Evolutionary conservation across 2,329 filamentous ascomycete species (phyloP), one percentile per base, ranked within the genome.

Genomic region (Xylariaceae sp.): DNA sequence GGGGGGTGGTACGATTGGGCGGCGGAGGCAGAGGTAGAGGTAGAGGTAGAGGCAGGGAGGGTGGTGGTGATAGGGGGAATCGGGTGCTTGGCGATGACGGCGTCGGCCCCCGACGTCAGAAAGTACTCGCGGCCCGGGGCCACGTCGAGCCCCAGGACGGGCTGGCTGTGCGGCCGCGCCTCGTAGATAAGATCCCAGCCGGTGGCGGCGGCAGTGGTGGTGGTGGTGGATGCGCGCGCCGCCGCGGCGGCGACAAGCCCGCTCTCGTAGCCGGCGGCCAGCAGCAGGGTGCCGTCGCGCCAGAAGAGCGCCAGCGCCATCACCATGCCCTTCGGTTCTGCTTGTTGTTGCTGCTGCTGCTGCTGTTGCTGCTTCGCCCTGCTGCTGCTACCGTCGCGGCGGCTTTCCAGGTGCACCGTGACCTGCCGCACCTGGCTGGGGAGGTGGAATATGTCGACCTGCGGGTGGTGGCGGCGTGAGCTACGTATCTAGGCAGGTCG

Each of bases 191-290:
- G 54, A 30, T 52, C 49, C 70, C 72, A 75, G 12, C 53, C 51
- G 13, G 60, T 55, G 46, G 55, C 43, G 32, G 7, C 5, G n/a
- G n/a, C n/a, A n/a, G n/a, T n/a, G n/a, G n/a, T n/a, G n/a, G n/a
- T n/a, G n/a, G n/a, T n/a, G n/a, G n/a, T n/a, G 12, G 21, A 23
- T 8, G 54, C 57, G 19, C 59, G 56, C 25, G 78, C 71, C 19
- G 70, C 61, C 43, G 80, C 77, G 1, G 87, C 75, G 34, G 79
- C 76, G 2, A 77, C 77, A 33, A 81, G 71, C 2, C 92, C 92
- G 49, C 85, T 87, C 60, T 98, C 92, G 56, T 92, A 95, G 9
- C 83, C 90, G 3, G 80, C 78, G 8, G 83, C 60, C 5, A 94
- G 65, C 5, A 77, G 73, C 1, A 90, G 60, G 13, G 57, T 55